Percentiles rank a stretch among this genome's conserved stretches.
Conservation (phyloP, 306 rosid genomes). For the Trifolium repens region DNA sequence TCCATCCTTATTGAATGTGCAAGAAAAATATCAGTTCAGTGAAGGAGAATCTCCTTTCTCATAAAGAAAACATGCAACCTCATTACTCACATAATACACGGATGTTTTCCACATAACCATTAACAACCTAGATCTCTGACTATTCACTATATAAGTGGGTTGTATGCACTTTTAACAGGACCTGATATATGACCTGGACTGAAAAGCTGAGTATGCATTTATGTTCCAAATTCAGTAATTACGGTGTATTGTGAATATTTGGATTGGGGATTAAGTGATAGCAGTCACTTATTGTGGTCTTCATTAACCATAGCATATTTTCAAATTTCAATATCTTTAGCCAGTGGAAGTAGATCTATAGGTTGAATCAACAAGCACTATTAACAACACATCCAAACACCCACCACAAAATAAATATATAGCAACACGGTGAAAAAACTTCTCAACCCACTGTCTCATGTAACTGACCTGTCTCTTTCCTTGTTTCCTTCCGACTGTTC, state of each 20-base stretch:
- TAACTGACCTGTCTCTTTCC: constrained; percentile 79
- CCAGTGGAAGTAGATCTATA: not conserved
- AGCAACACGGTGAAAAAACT: constrained; percentile 31
- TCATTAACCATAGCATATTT: constrained; percentile 5
- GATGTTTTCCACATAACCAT: not conserved
- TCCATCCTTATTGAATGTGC: no score
- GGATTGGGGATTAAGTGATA: not conserved
- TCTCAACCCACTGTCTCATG: constrained; percentile 1
- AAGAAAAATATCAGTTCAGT: not conserved
- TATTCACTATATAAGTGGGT: not conserved
- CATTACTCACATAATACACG: not conserved
- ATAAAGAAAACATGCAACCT: constrained; percentile 21
- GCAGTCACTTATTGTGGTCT: not conserved
- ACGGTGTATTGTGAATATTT: not conserved
- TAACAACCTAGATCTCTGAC: constrained; percentile 27
- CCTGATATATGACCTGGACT: constrained; percentile 10
- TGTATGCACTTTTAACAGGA: not conserved
- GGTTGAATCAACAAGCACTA: constrained; percentile 32
- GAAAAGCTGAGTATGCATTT: constrained; percentile 1
- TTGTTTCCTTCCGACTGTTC: constrained; percentile 61
- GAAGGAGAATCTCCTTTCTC: constrained; percentile 22
- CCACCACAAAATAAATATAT: not conserved
- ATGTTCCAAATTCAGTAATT: constrained; percentile 11
- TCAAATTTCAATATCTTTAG: constrained; percentile 1
- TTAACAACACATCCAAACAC: constrained; percentile 17